These are phyloP conservation scores for Tetrahymena malaccensis DNA, from an alignment of 73 alveolate species.

Conservation along the genomic window DNA sequence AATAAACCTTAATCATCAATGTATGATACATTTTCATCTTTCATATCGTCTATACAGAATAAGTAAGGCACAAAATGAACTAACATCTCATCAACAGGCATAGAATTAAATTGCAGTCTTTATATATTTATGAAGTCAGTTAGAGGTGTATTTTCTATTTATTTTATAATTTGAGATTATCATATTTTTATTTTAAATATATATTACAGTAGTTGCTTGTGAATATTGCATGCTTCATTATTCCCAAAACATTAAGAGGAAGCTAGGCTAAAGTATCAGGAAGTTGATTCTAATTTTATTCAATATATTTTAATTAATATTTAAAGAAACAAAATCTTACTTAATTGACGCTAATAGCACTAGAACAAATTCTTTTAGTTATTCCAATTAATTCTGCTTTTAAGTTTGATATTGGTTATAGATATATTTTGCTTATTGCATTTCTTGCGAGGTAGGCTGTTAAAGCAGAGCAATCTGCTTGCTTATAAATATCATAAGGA, in stretches of 20 bases:
- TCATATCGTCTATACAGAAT: not conserved
- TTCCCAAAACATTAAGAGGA: conserved; percentile 3
- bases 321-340: not conserved
- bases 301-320: not conserved
- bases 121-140: conserved; percentile 8
- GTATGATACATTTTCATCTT: not conserved
- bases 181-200: not conserved
- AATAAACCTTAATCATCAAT: conserved; percentile 4
- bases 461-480: conserved; percentile 4
- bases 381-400: not conserved
- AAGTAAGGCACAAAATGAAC: conserved; percentile 13
- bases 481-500: not conserved
- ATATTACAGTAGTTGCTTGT: not conserved
- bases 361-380: not conserved
- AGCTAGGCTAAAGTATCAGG: not conserved
- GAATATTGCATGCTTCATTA: conserved; percentile 3
- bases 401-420: not conserved
- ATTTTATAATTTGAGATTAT: not conserved
- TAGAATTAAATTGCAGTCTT: not conserved
- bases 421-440: not conserved
- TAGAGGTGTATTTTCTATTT: not conserved
- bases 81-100: conserved; percentile 20
- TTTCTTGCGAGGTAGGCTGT: not conserved
- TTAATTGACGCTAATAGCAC: not conserved
- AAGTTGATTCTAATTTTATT: not conserved